Conservation (phyloP, 192 early-diverging fungal species). For the Kickxella alabastrina region DNA sequence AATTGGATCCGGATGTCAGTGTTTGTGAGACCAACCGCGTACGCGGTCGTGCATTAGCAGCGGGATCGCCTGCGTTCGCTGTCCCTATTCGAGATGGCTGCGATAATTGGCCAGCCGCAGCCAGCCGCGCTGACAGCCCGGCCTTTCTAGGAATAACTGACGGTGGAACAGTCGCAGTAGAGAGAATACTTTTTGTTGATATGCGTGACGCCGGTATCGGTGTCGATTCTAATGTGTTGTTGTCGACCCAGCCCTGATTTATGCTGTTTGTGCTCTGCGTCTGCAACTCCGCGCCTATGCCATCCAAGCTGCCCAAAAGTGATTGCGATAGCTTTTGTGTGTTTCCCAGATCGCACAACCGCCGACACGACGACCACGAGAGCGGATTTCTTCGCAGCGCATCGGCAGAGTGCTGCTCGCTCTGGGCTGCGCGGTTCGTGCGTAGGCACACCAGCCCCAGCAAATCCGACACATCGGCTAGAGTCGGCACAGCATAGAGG, state of each 20-base stretch:
- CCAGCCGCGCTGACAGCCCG: not conserved
- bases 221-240: not conserved
- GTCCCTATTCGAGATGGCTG: conserved; percentile 5
- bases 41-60: conserved; percentile 7
- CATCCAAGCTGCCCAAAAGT: conserved; percentile 2
- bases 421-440: conserved; percentile 35
- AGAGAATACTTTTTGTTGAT: not conserved
- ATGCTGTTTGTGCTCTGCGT: not conserved
- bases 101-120: conserved; percentile 1
- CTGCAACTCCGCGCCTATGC: not conserved
- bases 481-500: conserved; percentile 22
- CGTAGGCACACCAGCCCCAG: conserved; percentile 46
- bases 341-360: conserved; percentile 38
- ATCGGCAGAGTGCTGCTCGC: conserved; percentile 31
- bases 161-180: not conserved
- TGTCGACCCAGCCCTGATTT: not conserved
- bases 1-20: not conserved
- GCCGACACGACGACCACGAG: conserved; percentile 46
- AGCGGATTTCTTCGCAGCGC: conserved; percentile 42
- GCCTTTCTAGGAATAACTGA: not conserved
- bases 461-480: conserved; percentile 35
- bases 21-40: conserved; percentile 12
- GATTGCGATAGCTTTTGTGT: conserved; percentile 9
- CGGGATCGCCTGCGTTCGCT: not conserved
- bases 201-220: not conserved